Evolutionary conservation across 2,329 filamentous ascomycete species (phyloP).

Genomic region (Fusarium musae): DNA sequence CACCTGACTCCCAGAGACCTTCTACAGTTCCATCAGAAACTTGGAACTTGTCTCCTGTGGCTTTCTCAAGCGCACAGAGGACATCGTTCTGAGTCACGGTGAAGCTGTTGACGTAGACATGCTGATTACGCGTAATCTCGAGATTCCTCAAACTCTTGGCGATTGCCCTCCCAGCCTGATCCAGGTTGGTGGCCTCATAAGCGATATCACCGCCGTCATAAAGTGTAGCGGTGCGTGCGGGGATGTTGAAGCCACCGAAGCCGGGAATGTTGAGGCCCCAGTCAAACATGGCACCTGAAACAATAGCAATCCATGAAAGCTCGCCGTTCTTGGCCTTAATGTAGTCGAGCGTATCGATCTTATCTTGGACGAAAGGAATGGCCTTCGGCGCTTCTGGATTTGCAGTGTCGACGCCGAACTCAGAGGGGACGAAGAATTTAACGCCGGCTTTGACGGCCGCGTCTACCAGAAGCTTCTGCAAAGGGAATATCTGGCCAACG

Average conservation of each 20-base stretch:
- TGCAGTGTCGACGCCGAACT: background rate
- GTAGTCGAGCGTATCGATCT: background rate
- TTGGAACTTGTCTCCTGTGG: background rate
- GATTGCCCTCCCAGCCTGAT: background rate
- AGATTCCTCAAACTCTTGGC: background rate
- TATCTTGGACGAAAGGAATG: background rate
- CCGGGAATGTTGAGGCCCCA: background rate
- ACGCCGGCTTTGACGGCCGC: background rate
- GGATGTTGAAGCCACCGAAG: background rate
- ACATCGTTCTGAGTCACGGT: background rate
- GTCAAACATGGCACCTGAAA: background rate
- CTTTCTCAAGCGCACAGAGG: background rate
- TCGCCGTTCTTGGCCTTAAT: background rate
- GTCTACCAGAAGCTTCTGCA: background rate
- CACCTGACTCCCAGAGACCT: background rate
- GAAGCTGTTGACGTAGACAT: background rate
- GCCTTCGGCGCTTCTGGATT: background rate
- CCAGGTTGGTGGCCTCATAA: background rate
- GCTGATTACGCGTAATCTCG: background rate
- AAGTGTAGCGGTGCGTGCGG: background rate
- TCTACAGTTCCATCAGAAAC: background rate
- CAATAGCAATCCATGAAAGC: background rate
- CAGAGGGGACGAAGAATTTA: background rate
- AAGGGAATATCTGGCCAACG: background rate
- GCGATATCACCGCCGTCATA: background rate